phyloP scores from a whole-genome alignment of 306 rosid genomes.

The Pyrus pyrifolia region DNA sequence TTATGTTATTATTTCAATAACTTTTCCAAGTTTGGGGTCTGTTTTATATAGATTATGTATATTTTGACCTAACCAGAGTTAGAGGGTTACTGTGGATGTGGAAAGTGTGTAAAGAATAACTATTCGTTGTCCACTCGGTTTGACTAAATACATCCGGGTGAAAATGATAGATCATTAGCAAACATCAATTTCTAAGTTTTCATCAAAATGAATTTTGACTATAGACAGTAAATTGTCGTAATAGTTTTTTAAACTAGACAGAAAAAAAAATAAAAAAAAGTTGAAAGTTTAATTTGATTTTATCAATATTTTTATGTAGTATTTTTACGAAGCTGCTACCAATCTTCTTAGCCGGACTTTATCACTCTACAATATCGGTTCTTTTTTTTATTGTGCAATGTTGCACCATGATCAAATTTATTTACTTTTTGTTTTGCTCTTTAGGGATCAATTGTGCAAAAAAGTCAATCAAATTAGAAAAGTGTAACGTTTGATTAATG shows the following conservation, averaged over 20 bases:
- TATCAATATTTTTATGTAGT: background rate
- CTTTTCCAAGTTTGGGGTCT: no score
- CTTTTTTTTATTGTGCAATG: no score
- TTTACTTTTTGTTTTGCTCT: no score
- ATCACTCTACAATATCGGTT: no score
- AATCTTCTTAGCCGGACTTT: no score
- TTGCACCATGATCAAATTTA: no score
- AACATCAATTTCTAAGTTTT: background rate
- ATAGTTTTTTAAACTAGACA: background rate
- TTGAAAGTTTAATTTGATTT: background rate
- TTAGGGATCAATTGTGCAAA: no score
- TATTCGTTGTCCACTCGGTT: conserved; percentile 12
- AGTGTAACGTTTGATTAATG: no score
- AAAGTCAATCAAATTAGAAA: no score
- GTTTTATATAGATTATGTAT: no score
- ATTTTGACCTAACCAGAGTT: background rate
- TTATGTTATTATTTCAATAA: background rate
- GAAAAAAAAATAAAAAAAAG: background rate
- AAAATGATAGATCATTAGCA: background rate
- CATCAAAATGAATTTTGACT: background rate
- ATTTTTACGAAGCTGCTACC: background rate
- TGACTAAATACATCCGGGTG: background rate
- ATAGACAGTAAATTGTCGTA: background rate
- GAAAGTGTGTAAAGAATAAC: conserved; percentile 7
- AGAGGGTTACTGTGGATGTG: conserved; percentile 10